Conservation (phyloP, 139 green algal genomes). For the Coccomyxa sp. region DNA sequence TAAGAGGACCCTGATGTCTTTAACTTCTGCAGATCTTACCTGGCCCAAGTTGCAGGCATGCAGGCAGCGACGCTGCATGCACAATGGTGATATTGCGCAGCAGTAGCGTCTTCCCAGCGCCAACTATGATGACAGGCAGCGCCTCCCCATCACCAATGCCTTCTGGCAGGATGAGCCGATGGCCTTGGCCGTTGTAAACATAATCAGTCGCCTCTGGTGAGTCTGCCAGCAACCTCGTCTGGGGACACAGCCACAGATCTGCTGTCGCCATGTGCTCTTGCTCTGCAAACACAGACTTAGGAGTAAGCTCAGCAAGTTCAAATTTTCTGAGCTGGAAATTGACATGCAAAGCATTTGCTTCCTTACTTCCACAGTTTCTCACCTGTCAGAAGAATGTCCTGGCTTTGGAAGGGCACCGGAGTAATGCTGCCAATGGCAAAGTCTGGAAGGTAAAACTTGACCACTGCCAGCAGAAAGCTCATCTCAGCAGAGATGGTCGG, state of each 20-base stretch:
- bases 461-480: constrained; percentile 77
- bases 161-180: constrained; percentile 15
- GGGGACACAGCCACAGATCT: constrained; percentile 80
- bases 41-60: constrained; percentile 60
- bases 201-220: constrained; percentile 34
- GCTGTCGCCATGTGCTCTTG: constrained; percentile 28
- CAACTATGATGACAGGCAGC: constrained; percentile 84
- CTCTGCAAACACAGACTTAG: neutral
- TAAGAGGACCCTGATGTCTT: too few species aligned
- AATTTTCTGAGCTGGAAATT: neutral
- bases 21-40: too few species aligned
- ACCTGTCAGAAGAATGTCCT: constrained; percentile 39
- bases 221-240: constrained; percentile 82
- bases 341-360: too few species aligned
- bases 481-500: constrained; percentile 80
- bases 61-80: constrained; percentile 58
- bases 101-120: constrained; percentile 55
- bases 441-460: constrained; percentile 67
- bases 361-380: neutral
- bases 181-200: constrained; percentile 67
- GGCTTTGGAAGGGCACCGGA: constrained; percentile 27
- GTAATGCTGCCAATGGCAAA: constrained; percentile 25
- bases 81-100: constrained; percentile 78
- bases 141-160: constrained; percentile 21
- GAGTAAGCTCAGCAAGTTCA: neutral